Evolutionary conservation across 306 rosid species (phyloP).

Genomic region (Delonix regia): DNA sequence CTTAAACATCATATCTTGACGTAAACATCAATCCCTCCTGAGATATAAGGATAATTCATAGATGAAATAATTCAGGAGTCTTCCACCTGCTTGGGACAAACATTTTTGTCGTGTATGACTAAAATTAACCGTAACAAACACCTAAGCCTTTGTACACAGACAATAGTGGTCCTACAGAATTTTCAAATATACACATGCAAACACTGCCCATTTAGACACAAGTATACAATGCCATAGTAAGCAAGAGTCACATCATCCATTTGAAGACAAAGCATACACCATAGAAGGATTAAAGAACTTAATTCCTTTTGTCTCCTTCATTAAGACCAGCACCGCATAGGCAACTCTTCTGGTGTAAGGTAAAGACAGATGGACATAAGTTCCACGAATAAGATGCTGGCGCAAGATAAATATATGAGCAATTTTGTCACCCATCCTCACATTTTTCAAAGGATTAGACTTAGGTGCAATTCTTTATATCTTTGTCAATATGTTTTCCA

Average conservation of each 20-base stretch:
- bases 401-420: background rate
- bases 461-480: too few relatives aligned
- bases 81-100: background rate
- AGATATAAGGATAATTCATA: background rate
- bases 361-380: slow-evolving; percentile 26
- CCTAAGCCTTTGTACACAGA: background rate
- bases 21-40: background rate
- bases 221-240: background rate
- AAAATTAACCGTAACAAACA: background rate
- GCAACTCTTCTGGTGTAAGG: background rate
- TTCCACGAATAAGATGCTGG: background rate
- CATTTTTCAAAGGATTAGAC: too few relatives aligned
- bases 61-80: background rate
- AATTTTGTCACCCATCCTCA: background rate
- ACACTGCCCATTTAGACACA: too few relatives aligned
- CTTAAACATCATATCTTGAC: background rate
- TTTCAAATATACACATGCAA: background rate
- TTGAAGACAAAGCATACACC: background rate
- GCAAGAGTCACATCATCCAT: background rate
- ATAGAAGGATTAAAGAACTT: background rate
- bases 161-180: background rate
- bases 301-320: background rate
- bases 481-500: too few relatives aligned
- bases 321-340: background rate
- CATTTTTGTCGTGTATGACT: background rate